Evolutionary conservation across 768 basidiomycete species (phyloP), one percentile per base, ranked within the genome.

Genomic region (Tephrocybe sp.): DNA sequence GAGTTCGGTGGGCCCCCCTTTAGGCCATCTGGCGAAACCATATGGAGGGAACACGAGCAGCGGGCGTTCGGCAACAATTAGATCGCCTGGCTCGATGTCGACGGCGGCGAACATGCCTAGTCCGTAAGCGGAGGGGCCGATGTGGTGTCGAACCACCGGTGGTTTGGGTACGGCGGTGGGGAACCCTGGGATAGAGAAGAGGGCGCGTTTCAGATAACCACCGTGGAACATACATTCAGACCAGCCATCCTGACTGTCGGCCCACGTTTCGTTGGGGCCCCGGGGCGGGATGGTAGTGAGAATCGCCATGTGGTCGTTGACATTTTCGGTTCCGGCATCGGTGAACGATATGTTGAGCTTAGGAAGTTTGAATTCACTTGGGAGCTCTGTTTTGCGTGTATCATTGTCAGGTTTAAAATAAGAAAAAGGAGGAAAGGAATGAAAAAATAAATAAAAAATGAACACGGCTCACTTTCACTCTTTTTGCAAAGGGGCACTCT

Each of bases 41-140:
- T 4, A 43, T 45, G 23, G 48, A 5, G 64, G 65, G 14, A 47
- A 33, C 7, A 74, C 55, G 17, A 74, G 54, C 28, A 74, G 54
- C 1, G 73, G 73, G 1, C 74, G 68, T 47, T 75, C 56, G 1
- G 56, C 34, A 9, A 46, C 6, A 5, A 57, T 38, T 2, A 57
- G 43, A 18, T 50, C 56, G 9, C 45, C 40, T 11, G 41, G 3
- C 12, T 37, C 9, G 23, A 53, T 20, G 30, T 47, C 25, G 2
- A 33, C 20, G 4, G 45, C 33, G 6, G 56, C 52, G 18, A 54
- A 33, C 41, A 54, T 34, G 4, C 53, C 50, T 3, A 39, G 20
- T 0, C 53, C 49, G 8, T 30, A 25, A 1, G 32, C 9, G 6
- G 51, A 55, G 2, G 20, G 32, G 1, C 21, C 34, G 21, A 59